Evolutionary conservation across 2,329 filamentous ascomycete species (phyloP).

Genomic region (Amphichorda felina): DNA sequence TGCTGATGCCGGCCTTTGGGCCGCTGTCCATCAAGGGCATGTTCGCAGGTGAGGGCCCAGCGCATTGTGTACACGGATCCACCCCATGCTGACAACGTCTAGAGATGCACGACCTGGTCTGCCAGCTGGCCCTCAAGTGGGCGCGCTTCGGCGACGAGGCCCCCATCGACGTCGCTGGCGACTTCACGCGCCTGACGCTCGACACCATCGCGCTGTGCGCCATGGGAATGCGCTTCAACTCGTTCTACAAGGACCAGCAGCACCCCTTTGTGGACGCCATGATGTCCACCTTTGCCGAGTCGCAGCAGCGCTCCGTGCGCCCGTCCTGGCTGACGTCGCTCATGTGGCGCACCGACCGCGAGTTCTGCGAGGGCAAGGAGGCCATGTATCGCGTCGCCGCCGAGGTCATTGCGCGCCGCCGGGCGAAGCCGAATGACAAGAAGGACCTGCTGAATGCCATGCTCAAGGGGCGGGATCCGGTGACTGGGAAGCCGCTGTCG

Average conservation of each 20-base stretch:
- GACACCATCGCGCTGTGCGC: conserved; percentile 49
- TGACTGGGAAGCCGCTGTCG: conserved; percentile 52
- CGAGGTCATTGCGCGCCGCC: neutral
- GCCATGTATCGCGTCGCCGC: neutral
- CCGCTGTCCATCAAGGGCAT: conserved; percentile 55
- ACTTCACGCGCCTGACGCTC: conserved; percentile 49
- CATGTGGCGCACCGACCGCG: too few species aligned
- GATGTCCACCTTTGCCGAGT: conserved; percentile 1
- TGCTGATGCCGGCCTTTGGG: conserved; percentile 58
- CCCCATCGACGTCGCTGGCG: conserved; percentile 39
- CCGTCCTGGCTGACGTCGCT: neutral
- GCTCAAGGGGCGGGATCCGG: conserved; percentile 53
- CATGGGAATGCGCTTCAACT: conserved; percentile 48
- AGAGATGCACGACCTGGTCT: conserved; percentile 38
- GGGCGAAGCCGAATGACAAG: neutral
- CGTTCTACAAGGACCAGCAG: conserved; percentile 37
- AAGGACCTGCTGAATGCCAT: conserved; percentile 58
- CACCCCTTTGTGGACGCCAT: conserved; percentile 4
- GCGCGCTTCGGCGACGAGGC: conserved; percentile 25
- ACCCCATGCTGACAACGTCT: too few species aligned
- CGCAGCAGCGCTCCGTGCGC: neutral
- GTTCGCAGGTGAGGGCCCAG: too few species aligned
- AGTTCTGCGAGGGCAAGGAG: neutral
- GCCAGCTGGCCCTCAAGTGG: conserved; percentile 43
- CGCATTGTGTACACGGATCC: too few species aligned